Evolutionary conservation across 2,329 filamentous ascomycete genomes (phyloP), one percentile per base, ranked within the genome.

Genomic region (Alternaria hordeiaustralica): DNA sequence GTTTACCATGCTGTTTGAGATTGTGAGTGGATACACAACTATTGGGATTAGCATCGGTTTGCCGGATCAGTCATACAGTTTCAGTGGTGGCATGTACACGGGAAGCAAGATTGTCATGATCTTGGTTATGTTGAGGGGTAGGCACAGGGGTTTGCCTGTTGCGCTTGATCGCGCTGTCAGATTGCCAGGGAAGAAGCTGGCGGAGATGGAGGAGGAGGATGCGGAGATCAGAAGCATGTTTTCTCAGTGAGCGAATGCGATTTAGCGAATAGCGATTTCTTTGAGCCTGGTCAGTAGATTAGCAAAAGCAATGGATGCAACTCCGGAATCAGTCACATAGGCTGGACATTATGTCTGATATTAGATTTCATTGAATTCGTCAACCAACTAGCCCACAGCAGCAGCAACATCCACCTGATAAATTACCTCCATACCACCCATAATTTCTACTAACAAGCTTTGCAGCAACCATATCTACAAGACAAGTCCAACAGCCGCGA

Each of bases 41-140:
- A 71, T 72, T 47, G 70, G 70, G 1, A 71, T 72, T 18, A 70
- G 66, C 33, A 67, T 71, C 21, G 70, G 70, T 7, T 57, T 72
- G 47, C 65, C 68, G 26, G 68, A 71, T 58, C 68, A 71, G 51
- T 55, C 66, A 13, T 71, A 70, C 25, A 71, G 68, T 60, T 68
- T 72, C 25, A 71, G 65, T 51, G 70, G 70, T 1, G 68, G 66
- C 36, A 69, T 71, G 66, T 70, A 69, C 33, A 69, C 64, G 15
- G 68, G 68, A 21, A 70, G 68, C 49, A 71, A 71, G 49, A 61
- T 71, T 33, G 60, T 71, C 13, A 70, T 71, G 68, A 65, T 71
- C 18, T 43, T 69, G 41, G 61, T 61, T 11, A 70, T 70, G 69
- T 36, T 71, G 47, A 57, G 69, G 50, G 69, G 69, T 12, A 58